Conservation (phyloP, 2,329 filamentous ascomycete species). For the Cytospora paraplurivora region DNA sequence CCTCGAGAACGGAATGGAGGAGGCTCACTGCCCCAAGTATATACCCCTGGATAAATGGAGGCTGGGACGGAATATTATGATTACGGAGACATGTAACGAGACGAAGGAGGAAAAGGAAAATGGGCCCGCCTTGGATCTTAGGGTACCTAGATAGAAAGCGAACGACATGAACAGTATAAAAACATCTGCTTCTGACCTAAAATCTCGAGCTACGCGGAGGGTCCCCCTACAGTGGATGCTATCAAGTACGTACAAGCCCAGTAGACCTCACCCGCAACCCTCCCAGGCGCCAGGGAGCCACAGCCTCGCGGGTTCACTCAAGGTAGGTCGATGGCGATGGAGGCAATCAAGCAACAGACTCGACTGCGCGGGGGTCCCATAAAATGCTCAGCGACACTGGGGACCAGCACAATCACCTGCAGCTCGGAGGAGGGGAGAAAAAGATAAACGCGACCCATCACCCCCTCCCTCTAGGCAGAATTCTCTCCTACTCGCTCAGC, state of each 20-base stretch:
- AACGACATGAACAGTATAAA: background rate
- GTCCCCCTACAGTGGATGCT: background rate
- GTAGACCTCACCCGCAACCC: background rate
- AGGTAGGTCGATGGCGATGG: background rate
- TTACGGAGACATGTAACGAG: background rate
- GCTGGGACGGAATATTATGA: background rate
- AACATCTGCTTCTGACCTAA: background rate
- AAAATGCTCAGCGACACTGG: background rate
- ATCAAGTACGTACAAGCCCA: background rate
- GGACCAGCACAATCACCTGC: background rate
- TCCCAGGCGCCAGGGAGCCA: background rate
- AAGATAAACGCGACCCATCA: background rate
- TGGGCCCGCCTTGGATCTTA: background rate
- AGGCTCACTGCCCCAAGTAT: constrained; percentile 4
- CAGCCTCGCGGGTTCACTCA: background rate
- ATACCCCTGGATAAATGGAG: background rate
- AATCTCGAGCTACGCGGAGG: background rate
- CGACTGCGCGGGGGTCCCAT: background rate
- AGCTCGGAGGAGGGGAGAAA: background rate
- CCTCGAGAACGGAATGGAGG: background rate
- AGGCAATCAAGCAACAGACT: background rate
- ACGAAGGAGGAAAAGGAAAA: background rate
- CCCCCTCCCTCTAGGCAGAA: background rate
- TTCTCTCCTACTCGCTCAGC: background rate
- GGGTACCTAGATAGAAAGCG: background rate